phyloP scores from a whole-genome alignment of 1,284 basidiomycete species.

The Ceratobasidium sp. region DNA sequence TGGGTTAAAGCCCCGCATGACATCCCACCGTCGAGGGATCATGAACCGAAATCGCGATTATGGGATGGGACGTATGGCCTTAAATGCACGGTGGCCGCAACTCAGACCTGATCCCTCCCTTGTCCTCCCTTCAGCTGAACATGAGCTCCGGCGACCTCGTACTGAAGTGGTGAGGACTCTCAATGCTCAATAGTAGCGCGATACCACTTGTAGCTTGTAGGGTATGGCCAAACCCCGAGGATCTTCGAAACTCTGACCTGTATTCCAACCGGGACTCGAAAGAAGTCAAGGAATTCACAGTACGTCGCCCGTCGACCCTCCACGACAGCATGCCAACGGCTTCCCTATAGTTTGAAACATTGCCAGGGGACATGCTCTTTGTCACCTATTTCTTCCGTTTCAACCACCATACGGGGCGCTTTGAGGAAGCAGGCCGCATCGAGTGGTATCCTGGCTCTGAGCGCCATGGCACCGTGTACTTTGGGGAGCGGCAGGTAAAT shows the following conservation, averaged over 20 bases:
- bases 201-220: slow-evolving; percentile 19
- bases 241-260: slow-evolving; percentile 41
- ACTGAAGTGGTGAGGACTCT: slow-evolving; percentile 27
- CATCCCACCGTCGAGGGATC: slow-evolving; percentile 27
- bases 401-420: slow-evolving; percentile 45
- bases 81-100: slow-evolving; percentile 23
- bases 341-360: slow-evolving; percentile 30
- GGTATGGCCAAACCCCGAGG: slow-evolving; percentile 42
- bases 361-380: slow-evolving; percentile 37
- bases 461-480: slow-evolving; percentile 43
- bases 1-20: slow-evolving; percentile 44
- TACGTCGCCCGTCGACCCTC: neutral
- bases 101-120: slow-evolving; percentile 14
- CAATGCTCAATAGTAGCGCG: neutral
- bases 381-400: slow-evolving; percentile 45
- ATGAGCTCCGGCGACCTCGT: slow-evolving; percentile 42
- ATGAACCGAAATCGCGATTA: slow-evolving; percentile 41
- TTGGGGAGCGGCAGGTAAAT: slow-evolving; percentile 44
- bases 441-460: slow-evolving; percentile 45
- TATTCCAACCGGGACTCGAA: slow-evolving; percentile 34
- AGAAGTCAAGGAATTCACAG: slow-evolving; percentile 43
- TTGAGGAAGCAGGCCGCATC: slow-evolving; percentile 46
- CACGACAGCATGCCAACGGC: neutral
- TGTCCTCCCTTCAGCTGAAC: slow-evolving; percentile 9
- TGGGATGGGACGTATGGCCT: slow-evolving; percentile 25